Conservation (phyloP, 2,329 filamentous ascomycete genomes). For the Harringtonia aguacate region DNA sequence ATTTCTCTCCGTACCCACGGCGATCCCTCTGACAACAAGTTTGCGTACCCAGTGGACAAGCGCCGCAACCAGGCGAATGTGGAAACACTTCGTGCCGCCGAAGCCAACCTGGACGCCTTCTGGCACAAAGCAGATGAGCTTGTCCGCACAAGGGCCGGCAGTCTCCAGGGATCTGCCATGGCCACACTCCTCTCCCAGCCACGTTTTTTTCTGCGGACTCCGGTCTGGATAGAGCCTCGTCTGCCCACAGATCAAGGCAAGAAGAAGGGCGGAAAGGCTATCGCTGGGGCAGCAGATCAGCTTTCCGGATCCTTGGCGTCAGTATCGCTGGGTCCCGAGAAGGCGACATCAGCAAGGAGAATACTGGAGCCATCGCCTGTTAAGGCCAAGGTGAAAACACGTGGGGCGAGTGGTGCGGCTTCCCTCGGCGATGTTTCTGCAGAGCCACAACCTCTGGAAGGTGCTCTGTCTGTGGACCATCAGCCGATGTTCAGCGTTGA, state of each 20-base stretch:
- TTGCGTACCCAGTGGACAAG: constrained; percentile 32
- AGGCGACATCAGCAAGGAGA: background rate
- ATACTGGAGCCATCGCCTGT: background rate
- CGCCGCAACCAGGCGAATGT: constrained; percentile 33
- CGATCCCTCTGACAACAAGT: constrained; percentile 25
- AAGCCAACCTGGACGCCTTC: constrained; percentile 34
- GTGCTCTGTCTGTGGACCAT: too few relatives aligned
- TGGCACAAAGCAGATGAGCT: constrained; percentile 27
- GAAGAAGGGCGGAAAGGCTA: background rate
- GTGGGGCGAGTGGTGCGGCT: background rate
- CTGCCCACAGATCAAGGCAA: background rate
- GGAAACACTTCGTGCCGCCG: constrained; percentile 31
- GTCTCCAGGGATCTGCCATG: constrained; percentile 17
- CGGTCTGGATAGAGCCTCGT: constrained; percentile 32
- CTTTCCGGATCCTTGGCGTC: background rate
- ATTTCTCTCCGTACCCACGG: constrained; percentile 13
- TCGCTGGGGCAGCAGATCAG: background rate
- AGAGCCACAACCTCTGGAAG: background rate
- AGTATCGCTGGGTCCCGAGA: background rate
- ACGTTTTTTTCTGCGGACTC: constrained; percentile 33
- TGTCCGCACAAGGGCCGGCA: constrained; percentile 11
- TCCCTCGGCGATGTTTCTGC: background rate
- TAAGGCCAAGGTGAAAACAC: constrained; percentile 13
- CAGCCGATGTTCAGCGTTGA: constrained; percentile 16
- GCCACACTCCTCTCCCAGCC: constrained; percentile 19